Percentiles rank a stretch among this genome's conserved stretches.
Conservation (phyloP, 305 asterid species). For the Petunia hybrid region DNA sequence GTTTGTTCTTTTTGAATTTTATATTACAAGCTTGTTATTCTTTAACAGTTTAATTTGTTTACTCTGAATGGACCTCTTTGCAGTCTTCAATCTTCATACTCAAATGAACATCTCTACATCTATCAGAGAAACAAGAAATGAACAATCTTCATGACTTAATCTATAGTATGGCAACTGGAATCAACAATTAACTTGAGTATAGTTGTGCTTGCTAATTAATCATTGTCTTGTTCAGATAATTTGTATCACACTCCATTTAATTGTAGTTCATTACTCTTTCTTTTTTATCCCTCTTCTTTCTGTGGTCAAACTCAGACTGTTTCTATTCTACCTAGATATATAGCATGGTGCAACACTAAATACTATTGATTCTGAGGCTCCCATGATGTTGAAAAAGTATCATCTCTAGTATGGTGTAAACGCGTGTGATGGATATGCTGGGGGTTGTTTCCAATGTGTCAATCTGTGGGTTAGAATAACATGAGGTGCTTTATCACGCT, state of each 20-base stretch:
- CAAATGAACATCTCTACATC: neutral
- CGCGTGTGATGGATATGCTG: neutral
- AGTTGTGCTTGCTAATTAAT: neutral
- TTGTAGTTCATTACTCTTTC: neutral
- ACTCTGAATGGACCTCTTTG: neutral
- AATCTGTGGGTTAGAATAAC: neutral
- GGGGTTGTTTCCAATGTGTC: neutral
- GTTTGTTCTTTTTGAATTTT: neutral
- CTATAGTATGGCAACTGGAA: neutral
- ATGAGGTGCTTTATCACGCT: neutral
- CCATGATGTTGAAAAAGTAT: neutral
- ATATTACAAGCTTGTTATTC: neutral
- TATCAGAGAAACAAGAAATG: neutral
- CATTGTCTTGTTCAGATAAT: neutral
- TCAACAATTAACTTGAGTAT: slow-evolving; percentile 6
- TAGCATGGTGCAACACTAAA: neutral
- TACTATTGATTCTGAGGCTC: neutral
- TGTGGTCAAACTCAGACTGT: neutral
- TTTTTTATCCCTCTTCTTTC: neutral
- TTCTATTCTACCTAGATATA: neutral
- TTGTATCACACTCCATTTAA: neutral
- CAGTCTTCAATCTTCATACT: neutral
- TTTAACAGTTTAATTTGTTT: neutral
- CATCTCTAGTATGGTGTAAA: neutral
- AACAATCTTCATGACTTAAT: neutral